Base-by-base conservation (phyloP, 768 basidiomycete species). In the Hygrophorus pudorinus region DNA sequence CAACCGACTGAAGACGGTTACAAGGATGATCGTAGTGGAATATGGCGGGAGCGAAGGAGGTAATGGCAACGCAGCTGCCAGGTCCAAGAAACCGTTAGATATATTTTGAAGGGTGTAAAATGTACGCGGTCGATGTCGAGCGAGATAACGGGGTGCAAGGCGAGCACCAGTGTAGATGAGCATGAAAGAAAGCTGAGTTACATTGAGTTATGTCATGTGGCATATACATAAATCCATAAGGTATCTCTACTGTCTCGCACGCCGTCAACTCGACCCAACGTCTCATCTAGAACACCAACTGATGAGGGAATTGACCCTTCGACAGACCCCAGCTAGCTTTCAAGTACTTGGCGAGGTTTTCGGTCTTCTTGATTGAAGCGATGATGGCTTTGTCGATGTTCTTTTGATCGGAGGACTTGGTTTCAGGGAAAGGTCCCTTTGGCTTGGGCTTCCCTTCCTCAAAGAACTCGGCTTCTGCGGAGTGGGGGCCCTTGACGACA, bases 381-480 rank as follows among this genome's bases (percentile, higher is more conserved):
- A 97, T 64, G 56, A 99, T 65, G 34, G 72, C 76, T 60, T 73
- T 74, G 67, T 93, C 91, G 47, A 90, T 66, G 51, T 70, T 77
- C 76, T 93, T 96, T 73, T 99, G 96, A 66, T 89, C 89, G 43
- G 78, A 75, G 38, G 85, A 78, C 73, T 89, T 91, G 59, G 85
- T 75, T 56, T 83, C 85, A 17, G 93, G 80, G 67, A 90, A 78
- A 13, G 85, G 65, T 59, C 84, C 84, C 72, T 90, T 93, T 59
- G 76, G 75, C 69, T 91, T 90, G 51, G 85, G 85, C 71, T 87
- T 88, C 60, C 90, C 91, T 54, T 85, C 89, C 59, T 81, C 78
- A 62, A 99, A 98, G 76, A 98, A 99, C 65, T 97, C 94, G 53
- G 82, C 84, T 75, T 99, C 96, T 52, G 92, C 90, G 45, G 90